A percentile compares a stretch with the other conserved stretches of the same genome.
Evolutionary conservation across 2,329 filamentous ascomycete species (phyloP).

Genomic region (Phyllosticta citribraziliensis): DNA sequence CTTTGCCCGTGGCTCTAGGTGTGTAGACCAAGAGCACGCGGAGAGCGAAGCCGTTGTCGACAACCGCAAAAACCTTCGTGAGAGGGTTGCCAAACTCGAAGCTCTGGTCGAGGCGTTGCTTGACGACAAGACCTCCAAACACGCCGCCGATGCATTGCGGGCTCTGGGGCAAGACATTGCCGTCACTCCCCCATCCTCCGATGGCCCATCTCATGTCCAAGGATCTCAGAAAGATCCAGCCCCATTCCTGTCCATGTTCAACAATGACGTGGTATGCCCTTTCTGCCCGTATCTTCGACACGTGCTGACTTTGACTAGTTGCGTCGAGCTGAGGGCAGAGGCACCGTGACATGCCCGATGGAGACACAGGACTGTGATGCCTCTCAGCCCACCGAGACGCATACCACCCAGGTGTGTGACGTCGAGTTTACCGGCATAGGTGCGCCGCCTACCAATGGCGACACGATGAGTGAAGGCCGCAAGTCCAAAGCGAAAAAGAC

Average conservation of each 20-base stretch:
- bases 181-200: not conserved
- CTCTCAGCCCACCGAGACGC: not conserved
- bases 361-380: no score
- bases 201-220: not conserved
- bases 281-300: not conserved
- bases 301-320: slow-evolving; percentile 4
- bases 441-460: not conserved
- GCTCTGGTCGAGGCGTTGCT: slow-evolving; percentile 30
- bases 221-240: not conserved
- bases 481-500: slow-evolving; percentile 24
- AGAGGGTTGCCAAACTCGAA: slow-evolving; percentile 33
- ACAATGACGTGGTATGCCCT: slow-evolving; percentile 8
- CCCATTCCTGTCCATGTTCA: slow-evolving; percentile 7
- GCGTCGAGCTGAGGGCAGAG: not conserved
- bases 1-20: slow-evolving; percentile 34
- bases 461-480: not conserved
- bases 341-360: not conserved
- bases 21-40: slow-evolving; percentile 37
- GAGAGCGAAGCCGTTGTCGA: slow-evolving; percentile 31
- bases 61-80: slow-evolving; percentile 34
- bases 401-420: not conserved
- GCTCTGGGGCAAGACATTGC: slow-evolving; percentile 1
- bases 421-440: not conserved
- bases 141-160: slow-evolving; percentile 17
- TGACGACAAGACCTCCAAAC: slow-evolving; percentile 18